Evolutionary conservation across 805 yeast species (phyloP), one percentile per base, ranked within the genome.

Genomic region (Candida alai): DNA sequence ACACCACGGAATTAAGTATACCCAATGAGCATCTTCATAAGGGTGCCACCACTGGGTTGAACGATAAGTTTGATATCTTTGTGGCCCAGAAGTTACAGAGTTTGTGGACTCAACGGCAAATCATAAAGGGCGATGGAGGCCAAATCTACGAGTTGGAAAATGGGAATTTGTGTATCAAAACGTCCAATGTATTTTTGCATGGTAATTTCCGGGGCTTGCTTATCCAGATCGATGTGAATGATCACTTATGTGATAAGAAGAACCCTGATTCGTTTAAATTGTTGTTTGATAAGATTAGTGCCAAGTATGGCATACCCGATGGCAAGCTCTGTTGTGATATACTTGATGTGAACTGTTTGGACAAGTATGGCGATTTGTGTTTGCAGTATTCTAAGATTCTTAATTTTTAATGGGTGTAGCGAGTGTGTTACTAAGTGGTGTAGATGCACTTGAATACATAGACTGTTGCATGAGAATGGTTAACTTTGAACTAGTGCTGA

Each of bases 81-180:
- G 52, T 80, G 2, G 62, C 62, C 14, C 68, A 69, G 20, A 80
- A 82, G 47, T 54, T 85, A 35, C 82, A 78, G 50, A 74, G 84
- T 42, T 52, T 80, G 32, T 85, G 95, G 95, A 58, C 67, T 0
- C 66, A 74, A 28, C 64, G 85, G 40, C 95, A 85, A 53, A 64
- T 73, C 7, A 70, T 84, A 32, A 73, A 76, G 47, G 93, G 90
- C 1, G 89, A 83, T 40, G 81, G 83, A 7, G 95, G 95, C 0
- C 70, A 71, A 34, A 73, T 75, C 4, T 84, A 80, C 49, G 73
- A 74, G 40, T 48, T 83, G 3, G 71, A 68, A 54, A 54, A 60
- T 30, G 81, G 80, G 11, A 66, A 61, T 24, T 65, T 79, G 45
- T 58, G 63, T 6, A 60, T 85, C 3, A 61, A 86, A 24, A 73